phyloP scores from a whole-genome alignment of 139 green algal species.

The Chlorella sp. region DNA sequence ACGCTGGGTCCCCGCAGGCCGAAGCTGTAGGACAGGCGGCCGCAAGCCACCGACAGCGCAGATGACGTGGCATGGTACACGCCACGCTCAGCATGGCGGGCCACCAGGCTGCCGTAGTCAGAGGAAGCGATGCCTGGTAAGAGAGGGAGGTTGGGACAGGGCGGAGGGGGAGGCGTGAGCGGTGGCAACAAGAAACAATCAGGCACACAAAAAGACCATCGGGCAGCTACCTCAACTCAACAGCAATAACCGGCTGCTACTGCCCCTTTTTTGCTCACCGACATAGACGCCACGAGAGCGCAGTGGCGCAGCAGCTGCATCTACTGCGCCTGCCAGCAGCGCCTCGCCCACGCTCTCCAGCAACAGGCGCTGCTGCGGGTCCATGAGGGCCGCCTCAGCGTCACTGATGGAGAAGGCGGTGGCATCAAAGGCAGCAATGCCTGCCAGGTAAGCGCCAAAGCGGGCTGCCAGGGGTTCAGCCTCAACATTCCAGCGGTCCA shows the following conservation, averaged over 20 bases:
- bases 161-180: no score
- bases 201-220: no score
- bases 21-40: constrained; percentile 80
- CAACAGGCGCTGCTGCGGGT: constrained; percentile 70
- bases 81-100: constrained; percentile 42
- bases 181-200: no score
- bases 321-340: background rate
- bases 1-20: constrained; percentile 76
- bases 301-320: background rate
- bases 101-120: constrained; percentile 77
- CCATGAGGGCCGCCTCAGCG: constrained; percentile 74
- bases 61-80: constrained; percentile 80
- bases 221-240: no score
- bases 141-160: background rate
- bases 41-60: constrained; percentile 64
- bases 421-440: constrained; percentile 75
- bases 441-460: constrained; percentile 67
- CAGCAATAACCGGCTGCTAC: no score
- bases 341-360: constrained; percentile 51
- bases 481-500: constrained; percentile 69
- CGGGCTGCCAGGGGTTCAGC: constrained; percentile 32
- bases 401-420: constrained; percentile 66
- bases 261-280: constrained; percentile 34
- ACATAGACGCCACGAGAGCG: constrained; percentile 71
- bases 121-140: constrained; percentile 76